Evolutionary conservation across 495 filamentous ascomycete genomes (phyloP), one percentile per base, ranked within the genome.

Genomic region (Aspergillus ellipticus): DNA sequence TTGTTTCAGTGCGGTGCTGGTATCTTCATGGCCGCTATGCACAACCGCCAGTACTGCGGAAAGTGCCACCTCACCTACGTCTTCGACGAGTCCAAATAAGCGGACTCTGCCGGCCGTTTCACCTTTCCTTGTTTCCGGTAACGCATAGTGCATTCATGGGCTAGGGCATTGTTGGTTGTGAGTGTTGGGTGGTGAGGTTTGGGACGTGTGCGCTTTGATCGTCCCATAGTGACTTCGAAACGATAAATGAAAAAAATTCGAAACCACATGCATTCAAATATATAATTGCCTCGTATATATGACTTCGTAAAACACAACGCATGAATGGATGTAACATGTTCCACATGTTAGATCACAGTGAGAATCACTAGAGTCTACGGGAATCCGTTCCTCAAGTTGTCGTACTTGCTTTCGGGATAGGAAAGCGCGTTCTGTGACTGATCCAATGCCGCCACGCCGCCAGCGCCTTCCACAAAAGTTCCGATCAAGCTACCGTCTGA

Each of bases 11-110:
- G 94, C 74, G 94, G 94, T 83, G 94, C 94, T 67, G 94, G 94
- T 89, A 84, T 97, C 82, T 99, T 99, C 89, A 99, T 99, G 94
- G 94, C 94, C 74, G 91, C 93, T 66, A 96, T 96, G 90, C 89
- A 95, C 81, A 96, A 99, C 81, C 90, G 94, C 69, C 95, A 99
- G 76, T 99, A 99, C 86, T 99, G 94, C 74, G 94, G 94, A 61
- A 89, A 88, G 72, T 99, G 94, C 87, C 94, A 99, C 83, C 85
- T 97, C 57, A 99, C 94, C 81, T 99, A 99, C 82, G 92, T 97
- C 79, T 97, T 99, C 80, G 95, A 97, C 76, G 88, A 92, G 82
- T 80, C 79, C 67, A 82, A 82, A 65, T 83, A 83, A 67, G 69
- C 64, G 69, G 71, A 57, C 48, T 49, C 26, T 42, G 37, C 53